Evolutionary conservation across 1,284 basidiomycete genomes (phyloP).

Genomic region (Amylostereum areolatum): DNA sequence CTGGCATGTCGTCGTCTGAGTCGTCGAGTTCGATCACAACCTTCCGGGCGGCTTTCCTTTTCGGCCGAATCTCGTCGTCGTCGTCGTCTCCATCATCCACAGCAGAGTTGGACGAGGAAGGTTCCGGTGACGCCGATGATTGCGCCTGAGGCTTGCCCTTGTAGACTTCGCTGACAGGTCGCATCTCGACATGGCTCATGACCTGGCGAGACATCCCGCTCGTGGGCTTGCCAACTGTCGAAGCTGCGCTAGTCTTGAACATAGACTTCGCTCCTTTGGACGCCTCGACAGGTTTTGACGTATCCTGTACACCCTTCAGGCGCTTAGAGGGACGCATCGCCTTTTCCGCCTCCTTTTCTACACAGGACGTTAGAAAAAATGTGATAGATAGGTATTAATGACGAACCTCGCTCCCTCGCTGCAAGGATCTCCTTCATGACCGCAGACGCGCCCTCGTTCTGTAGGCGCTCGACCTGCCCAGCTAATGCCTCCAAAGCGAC

Average conservation of each 20-base stretch:
- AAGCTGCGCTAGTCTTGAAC: neutral
- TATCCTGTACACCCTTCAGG: slow-evolving; percentile 61
- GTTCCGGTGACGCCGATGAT: neutral
- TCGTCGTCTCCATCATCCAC: slow-evolving; percentile 18
- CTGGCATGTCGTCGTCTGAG: slow-evolving; percentile 26
- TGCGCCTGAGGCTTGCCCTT: neutral
- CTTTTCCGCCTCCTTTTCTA: slow-evolving; percentile 14
- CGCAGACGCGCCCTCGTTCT: slow-evolving; percentile 52
- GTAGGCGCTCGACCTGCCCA: slow-evolving; percentile 62
- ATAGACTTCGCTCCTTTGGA: no score
- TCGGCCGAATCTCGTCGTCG: slow-evolving; percentile 27
- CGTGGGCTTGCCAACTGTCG: slow-evolving; percentile 26
- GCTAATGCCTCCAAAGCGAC: slow-evolving; percentile 52
- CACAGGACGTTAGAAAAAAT: slow-evolving; percentile 1
- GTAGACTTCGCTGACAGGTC: slow-evolving; percentile 2
- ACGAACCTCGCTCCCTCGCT: slow-evolving; percentile 52
- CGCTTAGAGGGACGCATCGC: slow-evolving; percentile 39
- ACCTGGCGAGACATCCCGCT: slow-evolving; percentile 8
- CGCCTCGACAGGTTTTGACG: no score
- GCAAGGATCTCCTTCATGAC: slow-evolving; percentile 60
- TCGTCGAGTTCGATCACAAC: slow-evolving; percentile 43
- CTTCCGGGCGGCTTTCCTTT: slow-evolving; percentile 23
- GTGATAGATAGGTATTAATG: no score
- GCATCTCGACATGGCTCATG: slow-evolving; percentile 14
- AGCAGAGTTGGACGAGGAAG: slow-evolving; percentile 5